These are phyloP conservation scores for Penicillium sclerotiorum DNA, from an alignment of 2,329 filamentous ascomycete genomes.

Conservation along the genomic window DNA sequence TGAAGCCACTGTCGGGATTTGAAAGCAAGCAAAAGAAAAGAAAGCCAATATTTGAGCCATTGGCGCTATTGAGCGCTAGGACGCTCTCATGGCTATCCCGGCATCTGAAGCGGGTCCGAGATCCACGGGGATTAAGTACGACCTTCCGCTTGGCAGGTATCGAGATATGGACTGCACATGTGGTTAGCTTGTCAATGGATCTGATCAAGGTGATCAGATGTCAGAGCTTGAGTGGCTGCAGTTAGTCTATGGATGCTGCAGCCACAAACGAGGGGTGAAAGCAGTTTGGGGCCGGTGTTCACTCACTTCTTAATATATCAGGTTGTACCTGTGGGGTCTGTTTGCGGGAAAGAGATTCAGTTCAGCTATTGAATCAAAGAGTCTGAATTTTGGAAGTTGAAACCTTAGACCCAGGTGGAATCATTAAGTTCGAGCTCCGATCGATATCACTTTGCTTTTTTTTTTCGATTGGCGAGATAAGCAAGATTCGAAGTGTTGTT, in stretches of 20 bases:
- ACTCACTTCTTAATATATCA: too few relatives aligned
- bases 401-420: too few relatives aligned
- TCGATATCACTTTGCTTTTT: too few relatives aligned
- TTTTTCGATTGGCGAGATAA: too few relatives aligned
- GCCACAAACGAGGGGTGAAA: not conserved
- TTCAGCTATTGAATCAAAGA: too few relatives aligned
- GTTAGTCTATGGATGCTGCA: not conserved
- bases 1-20: too few relatives aligned
- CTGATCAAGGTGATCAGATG: not conserved
- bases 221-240: constrained; percentile 5
- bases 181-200: not conserved
- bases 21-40: not conserved
- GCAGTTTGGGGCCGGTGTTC: too few relatives aligned
- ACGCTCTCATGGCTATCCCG: not conserved
- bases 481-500: too few relatives aligned
- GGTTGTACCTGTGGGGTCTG: not conserved
- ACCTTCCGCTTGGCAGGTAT: not conserved
- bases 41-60: not conserved
- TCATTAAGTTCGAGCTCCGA: too few relatives aligned
- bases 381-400: too few relatives aligned
- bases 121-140: not conserved
- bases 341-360: not conserved
- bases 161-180: not conserved
- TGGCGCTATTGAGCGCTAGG: not conserved
- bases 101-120: not conserved